phyloP scores from a whole-genome alignment of 75 land plant species.

The Pinus taeda region DNA sequence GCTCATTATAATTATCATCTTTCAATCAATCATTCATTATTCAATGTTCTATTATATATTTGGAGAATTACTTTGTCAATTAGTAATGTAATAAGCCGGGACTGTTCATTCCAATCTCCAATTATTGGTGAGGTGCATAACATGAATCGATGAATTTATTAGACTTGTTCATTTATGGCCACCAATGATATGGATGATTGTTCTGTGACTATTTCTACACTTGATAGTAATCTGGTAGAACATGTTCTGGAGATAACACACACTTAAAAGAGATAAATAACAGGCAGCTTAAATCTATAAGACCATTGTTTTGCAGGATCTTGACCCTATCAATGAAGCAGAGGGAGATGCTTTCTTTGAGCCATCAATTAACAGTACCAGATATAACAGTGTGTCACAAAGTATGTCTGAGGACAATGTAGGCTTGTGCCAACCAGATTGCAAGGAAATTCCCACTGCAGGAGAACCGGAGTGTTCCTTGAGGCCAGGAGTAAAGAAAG shows the following conservation, averaged over 20 bases:
- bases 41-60: too few relatives aligned
- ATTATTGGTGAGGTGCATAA: neutral
- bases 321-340: neutral
- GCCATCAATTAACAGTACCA: neutral
- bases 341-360: neutral
- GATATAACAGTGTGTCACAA: neutral
- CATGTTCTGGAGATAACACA: neutral
- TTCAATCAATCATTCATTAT: too few relatives aligned
- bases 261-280: neutral
- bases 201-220: neutral
- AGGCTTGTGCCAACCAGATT: neutral
- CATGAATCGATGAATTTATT: neutral
- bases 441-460: neutral
- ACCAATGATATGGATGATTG: neutral
- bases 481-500: neutral
- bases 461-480: neutral
- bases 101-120: too few relatives aligned
- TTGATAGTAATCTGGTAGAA: neutral
- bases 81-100: too few relatives aligned
- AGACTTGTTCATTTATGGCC: neutral
- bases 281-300: neutral
- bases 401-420: neutral
- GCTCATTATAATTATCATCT: too few relatives aligned
- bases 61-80: too few relatives aligned
- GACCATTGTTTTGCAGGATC: slow-evolving; percentile 3